Percentiles rank a stretch among this genome's conserved stretches.
These are phyloP conservation scores for Ogataea philodendri DNA, from an alignment of 805 yeast species.

Conservation along the genomic window DNA sequence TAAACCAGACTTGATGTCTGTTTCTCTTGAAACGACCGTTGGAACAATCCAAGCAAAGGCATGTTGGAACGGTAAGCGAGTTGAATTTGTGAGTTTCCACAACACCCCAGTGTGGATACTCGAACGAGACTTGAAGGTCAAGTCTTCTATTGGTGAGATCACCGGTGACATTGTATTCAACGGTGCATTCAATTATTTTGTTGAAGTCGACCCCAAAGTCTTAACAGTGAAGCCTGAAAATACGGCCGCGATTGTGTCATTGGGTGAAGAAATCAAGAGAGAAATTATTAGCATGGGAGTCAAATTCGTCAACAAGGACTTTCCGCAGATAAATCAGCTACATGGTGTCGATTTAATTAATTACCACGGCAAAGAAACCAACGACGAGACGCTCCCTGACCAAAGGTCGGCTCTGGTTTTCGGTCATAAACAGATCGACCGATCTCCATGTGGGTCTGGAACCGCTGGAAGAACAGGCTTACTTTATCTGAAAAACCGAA, in stretches of 20 bases:
- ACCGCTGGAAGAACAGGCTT: conserved; percentile 29
- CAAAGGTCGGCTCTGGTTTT: conserved; percentile 25
- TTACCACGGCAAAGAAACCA: conserved; percentile 6
- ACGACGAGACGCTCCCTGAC: conserved; percentile 17
- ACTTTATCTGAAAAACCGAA: conserved; percentile 18
- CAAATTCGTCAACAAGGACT: conserved; percentile 21
- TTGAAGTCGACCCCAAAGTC: conserved; percentile 13
- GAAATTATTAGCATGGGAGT: conserved; percentile 11
- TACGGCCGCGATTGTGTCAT: conserved; percentile 16
- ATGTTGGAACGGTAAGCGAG: conserved; percentile 26
- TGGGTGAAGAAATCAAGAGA: conserved; percentile 25
- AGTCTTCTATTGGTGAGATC: conserved; percentile 19
- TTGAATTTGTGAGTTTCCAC: conserved; percentile 24
- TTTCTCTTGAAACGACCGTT: conserved; percentile 28
- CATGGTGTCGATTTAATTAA: conserved; percentile 26
- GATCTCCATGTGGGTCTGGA: conserved; percentile 32
- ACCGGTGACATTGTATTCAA: conserved; percentile 29
- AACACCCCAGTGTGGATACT: conserved; percentile 28
- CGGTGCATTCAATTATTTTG: conserved; percentile 29
- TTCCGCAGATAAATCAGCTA: conserved; percentile 24
- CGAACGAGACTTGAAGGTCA: conserved; percentile 16
- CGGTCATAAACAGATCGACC: conserved; percentile 28
- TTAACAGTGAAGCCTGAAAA: conserved; percentile 21
- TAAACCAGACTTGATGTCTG: conserved; percentile 23
- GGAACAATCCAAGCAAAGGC: conserved; percentile 25